Evolutionary conservation across 768 basidiomycete genomes (phyloP), one percentile per base, ranked within the genome.

Genomic region (Agaricus blazei): DNA sequence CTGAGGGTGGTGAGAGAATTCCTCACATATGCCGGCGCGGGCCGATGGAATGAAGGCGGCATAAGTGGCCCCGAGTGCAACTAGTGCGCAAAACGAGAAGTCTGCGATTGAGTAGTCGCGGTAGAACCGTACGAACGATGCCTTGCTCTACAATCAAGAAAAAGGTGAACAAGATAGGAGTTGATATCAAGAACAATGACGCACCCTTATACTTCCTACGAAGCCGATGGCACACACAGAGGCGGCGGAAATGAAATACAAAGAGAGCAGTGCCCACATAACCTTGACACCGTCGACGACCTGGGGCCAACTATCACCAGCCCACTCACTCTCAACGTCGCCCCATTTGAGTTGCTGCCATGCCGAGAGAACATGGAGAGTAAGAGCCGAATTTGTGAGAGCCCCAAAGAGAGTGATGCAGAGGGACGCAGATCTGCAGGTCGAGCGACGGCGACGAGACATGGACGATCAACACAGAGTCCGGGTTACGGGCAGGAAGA

Each of bases 51-150:
- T 77, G 66, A 85, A 85, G 2, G 84, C 77, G 7, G 75, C 77
- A 64, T 85, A 87, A 6, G 80, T 79, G 49, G 78, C 77, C 34
- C 83, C 52, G 14, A 77, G 64, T 9, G 85, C 79, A 41, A 80
- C 77, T 52, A 88, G 72, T 5, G 82, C 75, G 67, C 82, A 81
- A 69, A 88, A 87, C 3, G 79, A 77, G 64, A 91, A 84, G 70
- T 91, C 88, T 50, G 85, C 89, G 59, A 89, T 83, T 54, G 88
- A 82, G 60, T 85, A 90, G 72, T 89, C 88, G 58, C 89, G 83
- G 71, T 90, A 92, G 61, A 92, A 83, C 52, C 87, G 86, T 49
- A 92, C 81, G 59, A 83, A 81, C 0, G 81, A 71, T 3, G 84
- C 74, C 58, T 80, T 80, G 64, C 74, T 79, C 89, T 91, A 43